phyloP scores from a whole-genome alignment of 257 asterid species.

The Solanum chmielewskii region DNA sequence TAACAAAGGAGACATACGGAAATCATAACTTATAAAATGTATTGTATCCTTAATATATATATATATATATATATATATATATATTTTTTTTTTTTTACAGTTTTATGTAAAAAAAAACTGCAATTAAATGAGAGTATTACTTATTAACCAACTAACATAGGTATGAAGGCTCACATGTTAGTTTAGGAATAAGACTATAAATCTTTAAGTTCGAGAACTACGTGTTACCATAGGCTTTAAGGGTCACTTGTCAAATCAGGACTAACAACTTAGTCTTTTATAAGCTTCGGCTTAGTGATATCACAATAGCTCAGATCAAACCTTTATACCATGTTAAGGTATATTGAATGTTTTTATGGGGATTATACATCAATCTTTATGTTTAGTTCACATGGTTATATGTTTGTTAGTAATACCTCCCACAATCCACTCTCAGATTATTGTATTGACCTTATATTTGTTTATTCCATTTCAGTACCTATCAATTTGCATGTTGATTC shows the following conservation, averaged over 20 bases:
- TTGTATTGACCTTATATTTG: neutral
- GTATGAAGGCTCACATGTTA: neutral
- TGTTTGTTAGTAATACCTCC: neutral
- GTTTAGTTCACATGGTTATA: neutral
- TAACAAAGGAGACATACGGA: too few relatives aligned
- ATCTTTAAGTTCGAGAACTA: too few relatives aligned
- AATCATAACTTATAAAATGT: too few relatives aligned
- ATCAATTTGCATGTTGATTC: too few relatives aligned
- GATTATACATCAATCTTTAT: neutral
- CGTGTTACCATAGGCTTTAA: neutral
- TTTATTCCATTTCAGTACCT: too few relatives aligned
- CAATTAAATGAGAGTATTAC: neutral
- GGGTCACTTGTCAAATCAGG: rapidly evolving
- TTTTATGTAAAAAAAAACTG: too few relatives aligned
- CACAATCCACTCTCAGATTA: rapidly evolving
- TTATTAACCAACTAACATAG: too few relatives aligned
- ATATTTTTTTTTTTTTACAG: too few relatives aligned
- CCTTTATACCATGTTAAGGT: neutral
- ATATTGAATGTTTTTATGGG: too few relatives aligned
- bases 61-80: too few relatives aligned
- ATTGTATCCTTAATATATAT: too few relatives aligned
- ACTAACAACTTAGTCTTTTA: too few relatives aligned
- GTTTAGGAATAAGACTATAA: neutral
- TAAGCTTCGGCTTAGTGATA: neutral
- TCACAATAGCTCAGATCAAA: neutral